Evolutionary conservation across 2,329 filamentous ascomycete genomes (phyloP).

Genomic region (Blastomyces percursus): DNA sequence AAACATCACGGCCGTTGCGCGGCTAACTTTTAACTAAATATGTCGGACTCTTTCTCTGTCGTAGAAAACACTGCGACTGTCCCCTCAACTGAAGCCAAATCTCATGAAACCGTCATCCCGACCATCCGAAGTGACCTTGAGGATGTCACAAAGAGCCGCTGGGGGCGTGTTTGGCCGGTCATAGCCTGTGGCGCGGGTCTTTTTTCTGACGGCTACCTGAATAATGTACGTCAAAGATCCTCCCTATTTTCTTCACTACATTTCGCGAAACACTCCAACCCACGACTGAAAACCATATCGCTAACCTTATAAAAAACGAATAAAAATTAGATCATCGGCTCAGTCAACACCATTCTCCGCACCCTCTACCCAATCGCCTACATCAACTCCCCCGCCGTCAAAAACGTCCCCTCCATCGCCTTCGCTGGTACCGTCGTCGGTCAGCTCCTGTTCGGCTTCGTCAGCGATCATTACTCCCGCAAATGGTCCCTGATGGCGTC

Average conservation of each 20-base stretch:
- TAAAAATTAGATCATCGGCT: slow-evolving; percentile 59
- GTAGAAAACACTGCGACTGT: background rate
- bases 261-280: background rate
- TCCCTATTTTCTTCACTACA: background rate
- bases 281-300: background rate
- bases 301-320: slow-evolving; percentile 1
- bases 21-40: background rate
- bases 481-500: slow-evolving; percentile 71
- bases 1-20: background rate
- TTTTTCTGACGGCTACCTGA: slow-evolving; percentile 86
- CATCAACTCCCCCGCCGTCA: slow-evolving; percentile 54
- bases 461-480: slow-evolving; percentile 70
- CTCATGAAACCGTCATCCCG: background rate
- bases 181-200: slow-evolving; percentile 83
- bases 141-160: slow-evolving; percentile 27
- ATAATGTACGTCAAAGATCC: slow-evolving; percentile 49
- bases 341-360: slow-evolving; percentile 65
- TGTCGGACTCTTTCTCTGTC: background rate
- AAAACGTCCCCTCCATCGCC: slow-evolving; percentile 69
- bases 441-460: slow-evolving; percentile 22
- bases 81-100: slow-evolving; percentile 4
- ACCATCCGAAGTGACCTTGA: slow-evolving; percentile 6
- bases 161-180: slow-evolving; percentile 56
- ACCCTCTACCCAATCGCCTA: slow-evolving; percentile 61
- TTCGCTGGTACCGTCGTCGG: slow-evolving; percentile 34